A percentile compares a stretch with the other conserved stretches of the same genome.
Evolutionary conservation across 768 basidiomycete species (phyloP).

Genomic region (Leucosporidium scottii): DNA sequence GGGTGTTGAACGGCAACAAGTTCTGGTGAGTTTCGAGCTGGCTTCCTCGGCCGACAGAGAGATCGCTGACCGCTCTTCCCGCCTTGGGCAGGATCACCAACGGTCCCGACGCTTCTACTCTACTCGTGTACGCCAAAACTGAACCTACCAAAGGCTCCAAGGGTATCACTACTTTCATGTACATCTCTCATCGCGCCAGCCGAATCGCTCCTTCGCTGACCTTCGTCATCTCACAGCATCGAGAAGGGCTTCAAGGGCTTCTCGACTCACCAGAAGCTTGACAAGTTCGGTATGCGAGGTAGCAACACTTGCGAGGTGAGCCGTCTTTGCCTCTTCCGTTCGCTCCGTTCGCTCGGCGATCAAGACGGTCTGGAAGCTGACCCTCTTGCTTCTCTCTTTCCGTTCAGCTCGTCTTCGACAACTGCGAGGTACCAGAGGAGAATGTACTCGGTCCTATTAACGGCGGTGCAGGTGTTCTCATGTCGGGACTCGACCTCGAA

Average conservation of each 20-base stretch:
- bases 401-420: slow-evolving; percentile 53
- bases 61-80: too few relatives aligned
- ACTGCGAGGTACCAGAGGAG: slow-evolving; percentile 72
- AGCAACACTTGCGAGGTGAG: slow-evolving; percentile 90
- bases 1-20: slow-evolving; percentile 78
- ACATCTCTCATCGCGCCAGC: neutral
- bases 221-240: slow-evolving; percentile 41
- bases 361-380: neutral
- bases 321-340: too few relatives aligned
- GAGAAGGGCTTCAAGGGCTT: slow-evolving; percentile 77
- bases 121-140: slow-evolving; percentile 90
- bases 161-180: slow-evolving; percentile 84
- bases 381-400: neutral
- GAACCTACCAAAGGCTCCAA: slow-evolving; percentile 67
- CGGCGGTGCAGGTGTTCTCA: slow-evolving; percentile 75
- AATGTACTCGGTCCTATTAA: slow-evolving; percentile 76
- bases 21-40: slow-evolving; percentile 62
- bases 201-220: neutral
- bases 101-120: slow-evolving; percentile 79
- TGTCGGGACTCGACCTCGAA: slow-evolving; percentile 90
- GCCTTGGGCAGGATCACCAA: slow-evolving; percentile 72
- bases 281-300: slow-evolving; percentile 95
- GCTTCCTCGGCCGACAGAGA: neutral
- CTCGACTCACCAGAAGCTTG: slow-evolving; percentile 80
- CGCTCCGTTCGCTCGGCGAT: neutral